Evolutionary conservation across 1,284 basidiomycete genomes (phyloP).

Genomic region (Sphagnurus paluster): DNA sequence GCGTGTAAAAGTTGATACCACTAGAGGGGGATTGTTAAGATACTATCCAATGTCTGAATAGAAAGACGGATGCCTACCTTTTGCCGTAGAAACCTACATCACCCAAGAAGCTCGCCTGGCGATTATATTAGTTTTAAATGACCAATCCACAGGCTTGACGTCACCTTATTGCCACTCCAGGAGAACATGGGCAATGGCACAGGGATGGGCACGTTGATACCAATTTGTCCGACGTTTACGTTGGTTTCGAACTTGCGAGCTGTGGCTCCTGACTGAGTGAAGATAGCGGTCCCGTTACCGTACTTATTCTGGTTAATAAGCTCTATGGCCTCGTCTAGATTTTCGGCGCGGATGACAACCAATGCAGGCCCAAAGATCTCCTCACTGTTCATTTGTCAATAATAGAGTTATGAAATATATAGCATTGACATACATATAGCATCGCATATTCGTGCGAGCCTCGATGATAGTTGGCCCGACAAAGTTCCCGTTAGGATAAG

Average conservation of each 20-base stretch:
- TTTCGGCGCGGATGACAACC: constrained; percentile 78
- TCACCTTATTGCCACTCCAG: constrained; percentile 88
- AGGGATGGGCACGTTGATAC: constrained; percentile 92
- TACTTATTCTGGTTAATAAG: constrained; percentile 90
- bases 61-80: constrained; percentile 42
- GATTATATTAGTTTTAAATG: too few relatives aligned
- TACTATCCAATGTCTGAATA: constrained; percentile 1
- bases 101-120: constrained; percentile 77
- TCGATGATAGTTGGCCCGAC: constrained; percentile 93
- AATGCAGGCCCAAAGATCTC: constrained; percentile 97
- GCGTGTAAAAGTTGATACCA: constrained; percentile 89
- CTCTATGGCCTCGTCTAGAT: constrained; percentile 88
- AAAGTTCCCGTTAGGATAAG: constrained; percentile 92
- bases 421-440: constrained; percentile 66
- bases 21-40: constrained; percentile 36
- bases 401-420: not conserved
- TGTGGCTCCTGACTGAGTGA: constrained; percentile 95
- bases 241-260: constrained; percentile 91
- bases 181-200: constrained; percentile 88
- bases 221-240: constrained; percentile 91
- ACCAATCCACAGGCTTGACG: not conserved
- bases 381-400: constrained; percentile 50
- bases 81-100: constrained; percentile 91
- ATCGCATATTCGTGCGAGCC: constrained; percentile 80
- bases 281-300: constrained; percentile 96